phyloP scores from a whole-genome alignment of 805 yeast species.

The Yamadazyma paraphyllophila region DNA sequence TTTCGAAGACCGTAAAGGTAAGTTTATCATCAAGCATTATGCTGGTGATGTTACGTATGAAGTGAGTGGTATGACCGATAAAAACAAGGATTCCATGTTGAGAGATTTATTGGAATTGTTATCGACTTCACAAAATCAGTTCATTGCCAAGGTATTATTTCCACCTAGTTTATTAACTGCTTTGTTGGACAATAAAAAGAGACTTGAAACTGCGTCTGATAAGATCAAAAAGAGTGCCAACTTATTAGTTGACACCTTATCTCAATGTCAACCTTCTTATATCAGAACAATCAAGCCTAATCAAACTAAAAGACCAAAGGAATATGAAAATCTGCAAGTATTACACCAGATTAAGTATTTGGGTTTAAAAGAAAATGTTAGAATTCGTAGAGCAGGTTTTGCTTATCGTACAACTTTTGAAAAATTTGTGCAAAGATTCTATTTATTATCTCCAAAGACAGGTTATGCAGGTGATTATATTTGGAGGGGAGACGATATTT shows the following conservation, averaged over 20 bases:
- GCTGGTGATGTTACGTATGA: slow-evolving; percentile 98
- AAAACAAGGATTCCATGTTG: slow-evolving; percentile 91
- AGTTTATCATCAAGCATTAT: slow-evolving; percentile 90
- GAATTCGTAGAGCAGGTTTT: slow-evolving; percentile 97
- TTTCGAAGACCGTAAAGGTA: slow-evolving; percentile 82
- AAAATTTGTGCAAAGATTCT: slow-evolving; percentile 92
- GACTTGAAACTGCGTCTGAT: slow-evolving; percentile 96
- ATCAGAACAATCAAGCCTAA: slow-evolving; percentile 98
- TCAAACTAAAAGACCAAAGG: slow-evolving; percentile 86
- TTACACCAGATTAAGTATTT: slow-evolving; percentile 93
- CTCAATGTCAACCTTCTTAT: slow-evolving; percentile 91
- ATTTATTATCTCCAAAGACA: slow-evolving; percentile 79
- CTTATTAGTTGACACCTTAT: slow-evolving; percentile 80
- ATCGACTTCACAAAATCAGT: slow-evolving; percentile 65
- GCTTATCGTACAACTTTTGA: slow-evolving; percentile 97
- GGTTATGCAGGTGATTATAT: slow-evolving; percentile 84
- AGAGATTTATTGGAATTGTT: slow-evolving; percentile 82
- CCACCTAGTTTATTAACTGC: slow-evolving; percentile 37
- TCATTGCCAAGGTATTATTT: slow-evolving; percentile 55
- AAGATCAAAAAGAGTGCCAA: slow-evolving; percentile 92
- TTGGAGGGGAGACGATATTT: slow-evolving; percentile 54
- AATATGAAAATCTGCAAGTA: slow-evolving; percentile 85
- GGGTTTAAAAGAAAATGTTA: slow-evolving; percentile 94
- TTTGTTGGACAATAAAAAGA: slow-evolving; percentile 56
- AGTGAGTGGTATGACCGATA: slow-evolving; percentile 87